Evolutionary conservation across 176 grass and related monocot species (phyloP).

Genomic region (Tillandsia leiboldiana): DNA sequence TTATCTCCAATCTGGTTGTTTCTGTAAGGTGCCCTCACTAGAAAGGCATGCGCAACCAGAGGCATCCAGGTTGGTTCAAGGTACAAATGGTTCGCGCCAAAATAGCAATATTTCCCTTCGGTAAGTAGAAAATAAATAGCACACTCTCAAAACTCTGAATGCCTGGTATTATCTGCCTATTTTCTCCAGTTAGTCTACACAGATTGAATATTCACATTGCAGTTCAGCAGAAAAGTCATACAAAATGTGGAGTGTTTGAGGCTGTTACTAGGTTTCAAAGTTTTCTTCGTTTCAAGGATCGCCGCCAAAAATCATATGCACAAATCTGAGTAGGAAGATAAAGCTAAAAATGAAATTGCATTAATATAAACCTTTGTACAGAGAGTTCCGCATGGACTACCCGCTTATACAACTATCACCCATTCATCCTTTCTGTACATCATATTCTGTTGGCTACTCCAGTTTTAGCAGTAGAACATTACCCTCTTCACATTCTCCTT

Average conservation of each 20-base stretch:
- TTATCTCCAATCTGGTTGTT: no score
- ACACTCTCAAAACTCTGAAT: neutral
- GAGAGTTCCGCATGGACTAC: neutral
- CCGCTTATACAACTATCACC: neutral
- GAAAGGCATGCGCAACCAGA: neutral
- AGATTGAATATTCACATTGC: neutral
- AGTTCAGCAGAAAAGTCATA: neutral
- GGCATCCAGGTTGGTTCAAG: neutral
- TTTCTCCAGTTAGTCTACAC: neutral
- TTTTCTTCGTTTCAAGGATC: neutral
- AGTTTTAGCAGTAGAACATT: conserved; percentile 77
- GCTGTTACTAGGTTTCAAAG: neutral
- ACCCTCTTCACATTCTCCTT: conserved; percentile 51
- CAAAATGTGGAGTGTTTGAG: neutral
- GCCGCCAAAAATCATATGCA: neutral
- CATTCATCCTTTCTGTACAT: neutral
- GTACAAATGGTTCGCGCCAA: neutral
- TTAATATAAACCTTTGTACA: neutral
- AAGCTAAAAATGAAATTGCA: neutral
- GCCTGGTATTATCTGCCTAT: neutral
- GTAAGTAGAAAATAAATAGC: neutral
- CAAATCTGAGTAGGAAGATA: neutral
- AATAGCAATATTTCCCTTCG: neutral
- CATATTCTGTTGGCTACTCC: neutral
- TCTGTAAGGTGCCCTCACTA: neutral